Conservation (phyloP, 2,329 filamentous ascomycete species). For the Colletotrichum echinochloae region DNA sequence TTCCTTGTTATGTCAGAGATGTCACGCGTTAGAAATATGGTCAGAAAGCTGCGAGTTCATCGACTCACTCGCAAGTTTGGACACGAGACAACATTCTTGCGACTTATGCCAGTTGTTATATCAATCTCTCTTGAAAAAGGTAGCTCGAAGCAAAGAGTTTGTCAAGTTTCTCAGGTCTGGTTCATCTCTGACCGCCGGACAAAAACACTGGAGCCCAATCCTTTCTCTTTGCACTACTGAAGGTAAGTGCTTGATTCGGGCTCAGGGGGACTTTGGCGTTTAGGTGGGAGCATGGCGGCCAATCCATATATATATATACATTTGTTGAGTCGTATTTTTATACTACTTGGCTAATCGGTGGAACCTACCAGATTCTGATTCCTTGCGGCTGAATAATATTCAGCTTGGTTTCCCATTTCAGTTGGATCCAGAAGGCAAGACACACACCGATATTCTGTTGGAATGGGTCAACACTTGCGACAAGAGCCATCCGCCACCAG, state of each 20-base stretch:
- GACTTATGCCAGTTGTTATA: neutral
- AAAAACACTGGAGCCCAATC: neutral
- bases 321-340: neutral
- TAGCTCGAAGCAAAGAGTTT: neutral
- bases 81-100: neutral
- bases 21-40: neutral
- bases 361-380: neutral
- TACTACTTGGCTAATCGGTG: neutral
- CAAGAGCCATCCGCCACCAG: neutral
- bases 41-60: neutral
- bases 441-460: neutral
- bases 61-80: neutral
- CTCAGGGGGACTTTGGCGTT: neutral
- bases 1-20: neutral
- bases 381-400: neutral
- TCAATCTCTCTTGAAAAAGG: neutral
- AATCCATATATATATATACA: neutral
- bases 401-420: neutral
- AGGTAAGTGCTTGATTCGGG: neutral
- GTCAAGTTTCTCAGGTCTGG: neutral
- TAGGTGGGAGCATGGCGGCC: neutral
- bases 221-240: neutral
- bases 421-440: neutral
- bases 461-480: constrained; percentile 3
- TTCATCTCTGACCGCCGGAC: neutral